Evolutionary conservation across 1,284 basidiomycete genomes (phyloP).

Genomic region (Heterobasidion parviporum): DNA sequence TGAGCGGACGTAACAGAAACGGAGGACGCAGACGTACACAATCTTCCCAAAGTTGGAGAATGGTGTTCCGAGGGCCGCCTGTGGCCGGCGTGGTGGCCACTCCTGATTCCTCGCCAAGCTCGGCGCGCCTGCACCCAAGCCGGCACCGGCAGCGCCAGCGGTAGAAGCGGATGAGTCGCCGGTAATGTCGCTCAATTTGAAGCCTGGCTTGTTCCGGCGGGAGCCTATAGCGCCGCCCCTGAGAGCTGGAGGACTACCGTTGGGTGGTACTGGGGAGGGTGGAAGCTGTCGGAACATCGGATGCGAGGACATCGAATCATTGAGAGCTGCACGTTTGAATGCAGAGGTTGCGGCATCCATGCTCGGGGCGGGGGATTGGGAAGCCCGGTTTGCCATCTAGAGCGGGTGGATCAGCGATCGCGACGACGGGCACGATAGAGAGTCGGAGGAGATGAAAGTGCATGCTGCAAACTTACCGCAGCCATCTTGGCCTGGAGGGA

Average conservation of each 20-base stretch:
- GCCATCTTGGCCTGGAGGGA: conserved; percentile 91
- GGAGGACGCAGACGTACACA: conserved; percentile 53
- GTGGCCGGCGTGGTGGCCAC: conserved; percentile 33
- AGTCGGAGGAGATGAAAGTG: not conserved
- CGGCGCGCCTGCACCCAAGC: conserved; percentile 62
- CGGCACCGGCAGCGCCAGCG: conserved; percentile 53
- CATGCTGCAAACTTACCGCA: conserved; percentile 42
- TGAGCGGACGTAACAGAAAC: not conserved
- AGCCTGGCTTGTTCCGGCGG: conserved; percentile 47
- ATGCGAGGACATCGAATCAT: conserved; percentile 11
- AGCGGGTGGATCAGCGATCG: not conserved
- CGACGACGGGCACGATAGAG: conserved; percentile 5
- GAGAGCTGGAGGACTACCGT: conserved; percentile 12
- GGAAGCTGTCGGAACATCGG: conserved; percentile 5
- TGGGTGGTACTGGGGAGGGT: conserved; percentile 13
- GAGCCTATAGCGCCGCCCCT: conserved; percentile 32
- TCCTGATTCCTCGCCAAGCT: conserved; percentile 28
- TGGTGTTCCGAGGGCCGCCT: conserved; percentile 52
- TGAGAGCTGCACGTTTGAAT: conserved; percentile 29
- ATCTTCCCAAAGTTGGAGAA: conserved; percentile 94
- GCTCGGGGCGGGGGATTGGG: conserved; percentile 18
- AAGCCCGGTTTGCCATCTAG: conserved; percentile 50
- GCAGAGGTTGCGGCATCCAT: conserved; percentile 33
- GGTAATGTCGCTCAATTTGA: conserved; percentile 58
- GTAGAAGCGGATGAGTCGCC: conserved; percentile 20